Conservation (phyloP, 164 flowering plant genomes). For the Vitis riparia region DNA sequence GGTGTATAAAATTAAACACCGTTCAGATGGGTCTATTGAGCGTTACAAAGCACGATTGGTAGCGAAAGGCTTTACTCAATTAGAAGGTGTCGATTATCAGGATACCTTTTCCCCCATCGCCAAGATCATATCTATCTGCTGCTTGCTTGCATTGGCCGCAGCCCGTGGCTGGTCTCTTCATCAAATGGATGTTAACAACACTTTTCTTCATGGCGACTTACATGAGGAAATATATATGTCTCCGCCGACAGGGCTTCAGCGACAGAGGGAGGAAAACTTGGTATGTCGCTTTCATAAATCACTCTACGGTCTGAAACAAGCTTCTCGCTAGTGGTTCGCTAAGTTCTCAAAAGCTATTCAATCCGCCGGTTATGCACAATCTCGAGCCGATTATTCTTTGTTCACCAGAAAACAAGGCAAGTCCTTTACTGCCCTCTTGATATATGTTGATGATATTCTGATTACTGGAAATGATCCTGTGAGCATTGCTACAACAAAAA, state of each 20-base stretch:
- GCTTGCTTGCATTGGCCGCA: not conserved
- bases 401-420: not conserved
- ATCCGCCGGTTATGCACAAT: not conserved
- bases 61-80: not conserved
- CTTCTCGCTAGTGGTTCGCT: not conserved
- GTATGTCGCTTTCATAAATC: not conserved
- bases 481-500: not conserved
- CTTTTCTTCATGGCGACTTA: not conserved
- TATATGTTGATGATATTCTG: too few species aligned
- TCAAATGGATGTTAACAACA: not conserved
- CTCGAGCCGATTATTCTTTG: not conserved
- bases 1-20: not conserved
- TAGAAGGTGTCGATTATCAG: not conserved
- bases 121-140: not conserved
- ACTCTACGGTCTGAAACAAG: slow-evolving; percentile 1
- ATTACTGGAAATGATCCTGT: not conserved
- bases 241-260: not conserved
- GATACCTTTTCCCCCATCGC: not conserved
- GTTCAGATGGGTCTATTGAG: not conserved
- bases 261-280: not conserved
- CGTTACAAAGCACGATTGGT: not conserved
- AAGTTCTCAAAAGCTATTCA: not conserved
- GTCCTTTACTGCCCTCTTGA: not conserved
- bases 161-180: slow-evolving; percentile 1
- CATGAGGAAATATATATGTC: not conserved